Conservation (phyloP, 106 monocot species). For the Dendrobium catenatum region DNA sequence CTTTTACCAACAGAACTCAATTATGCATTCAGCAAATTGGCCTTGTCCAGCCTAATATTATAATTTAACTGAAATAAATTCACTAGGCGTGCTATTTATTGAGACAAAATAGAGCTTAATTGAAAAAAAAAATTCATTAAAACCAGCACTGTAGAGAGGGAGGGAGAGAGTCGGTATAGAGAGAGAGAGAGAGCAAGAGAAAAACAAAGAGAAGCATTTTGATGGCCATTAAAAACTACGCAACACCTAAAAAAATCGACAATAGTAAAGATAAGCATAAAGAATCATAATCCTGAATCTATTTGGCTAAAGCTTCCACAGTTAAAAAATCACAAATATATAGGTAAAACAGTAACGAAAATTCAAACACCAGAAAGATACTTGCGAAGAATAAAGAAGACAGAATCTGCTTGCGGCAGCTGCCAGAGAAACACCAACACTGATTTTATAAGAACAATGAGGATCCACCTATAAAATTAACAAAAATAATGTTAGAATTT, state of each 20-base stretch:
- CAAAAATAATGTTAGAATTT: background rate
- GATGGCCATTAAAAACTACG: background rate
- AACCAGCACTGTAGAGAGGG: background rate
- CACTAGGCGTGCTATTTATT: background rate
- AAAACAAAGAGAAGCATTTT: background rate
- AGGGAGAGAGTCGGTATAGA: background rate
- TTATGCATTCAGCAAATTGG: background rate
- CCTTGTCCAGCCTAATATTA: background rate
- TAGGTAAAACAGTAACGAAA: background rate
- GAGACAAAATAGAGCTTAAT: background rate
- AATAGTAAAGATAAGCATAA: background rate
- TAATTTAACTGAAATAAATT: background rate
- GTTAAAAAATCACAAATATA: background rate
- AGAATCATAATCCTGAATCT: background rate
- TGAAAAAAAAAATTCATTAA: background rate
- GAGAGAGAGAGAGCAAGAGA: background rate
- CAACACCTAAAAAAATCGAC: background rate
- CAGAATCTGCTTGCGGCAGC: conserved; percentile 75
- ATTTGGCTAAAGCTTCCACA: background rate
- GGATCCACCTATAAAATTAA: conserved; percentile 67
- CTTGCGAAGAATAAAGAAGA: conserved; percentile 82
- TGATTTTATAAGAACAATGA: conserved; percentile 87
- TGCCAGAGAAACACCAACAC: conserved; percentile 49
- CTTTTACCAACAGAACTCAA: background rate
- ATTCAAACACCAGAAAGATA: conserved; percentile 18